Evolutionary conservation across 768 basidiomycete species (phyloP), one percentile per base, ranked within the genome.

Genomic region (Symmetrospora coprosmae): DNA sequence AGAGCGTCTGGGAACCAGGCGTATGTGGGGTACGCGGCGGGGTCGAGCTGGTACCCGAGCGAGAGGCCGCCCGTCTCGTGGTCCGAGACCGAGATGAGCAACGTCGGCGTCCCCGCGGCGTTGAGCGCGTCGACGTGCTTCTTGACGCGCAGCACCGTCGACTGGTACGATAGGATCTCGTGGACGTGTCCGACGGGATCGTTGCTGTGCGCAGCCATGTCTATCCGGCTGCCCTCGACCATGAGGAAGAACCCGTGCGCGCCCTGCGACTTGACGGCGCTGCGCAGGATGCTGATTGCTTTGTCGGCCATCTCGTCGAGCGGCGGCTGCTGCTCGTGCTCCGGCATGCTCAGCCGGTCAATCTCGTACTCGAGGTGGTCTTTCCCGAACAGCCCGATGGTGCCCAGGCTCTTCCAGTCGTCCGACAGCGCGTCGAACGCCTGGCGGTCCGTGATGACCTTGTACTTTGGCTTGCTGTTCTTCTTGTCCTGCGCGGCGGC

Each of bases 51-150:
- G 8, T 65, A 28, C 0, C 67, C 70, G 4, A 69, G 55, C 1
- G 66, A n/a, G 2, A 71, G 28, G 0, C 70, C 70, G 19, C 70
- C 70, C 9, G 70, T 69, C 50, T 69, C 68, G 48, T 71, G 69
- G 35, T 70, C 70, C 2, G 64, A 63, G 1, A 68, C 66, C n/a
- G 63, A 65, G 50, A 71, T 55, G 31, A 71, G 30, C 35, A 68
- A 19, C 9, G 68, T 67, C 35, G 62, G 59, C 4, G 40, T 60
- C 3, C 68, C 65, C 7, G 49, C 43, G 11, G 61, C 59, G 41
- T 67, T 68, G 23, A 64, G 48, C 3, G 49, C 21, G 8, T 50
- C 38, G 19, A 69, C 66, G 46, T 59, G 66, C n/a, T 47, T 9
- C 46, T 60, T 58, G n/a, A 71, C 66, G 48, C 48, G 55, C 16